Evolutionary conservation across 768 basidiomycete species (phyloP).

Genomic region (Boletus patriciae): DNA sequence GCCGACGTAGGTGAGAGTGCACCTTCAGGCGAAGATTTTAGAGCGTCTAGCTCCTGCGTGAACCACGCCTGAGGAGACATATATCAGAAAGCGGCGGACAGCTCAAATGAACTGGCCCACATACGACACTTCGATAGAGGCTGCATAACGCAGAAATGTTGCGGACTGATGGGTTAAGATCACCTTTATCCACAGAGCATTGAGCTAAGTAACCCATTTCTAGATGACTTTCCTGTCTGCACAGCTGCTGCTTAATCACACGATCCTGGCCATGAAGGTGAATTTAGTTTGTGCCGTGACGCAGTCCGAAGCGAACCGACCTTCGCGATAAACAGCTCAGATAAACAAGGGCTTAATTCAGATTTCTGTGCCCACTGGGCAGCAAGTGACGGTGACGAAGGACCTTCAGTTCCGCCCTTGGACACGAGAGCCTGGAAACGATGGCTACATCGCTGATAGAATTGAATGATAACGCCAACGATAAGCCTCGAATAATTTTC

Average conservation of each 20-base stretch:
- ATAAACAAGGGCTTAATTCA: constrained; percentile 73
- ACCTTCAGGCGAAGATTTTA: constrained; percentile 61
- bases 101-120: constrained; percentile 28
- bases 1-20: constrained; percentile 51
- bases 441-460: constrained; percentile 92
- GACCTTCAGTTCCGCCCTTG: constrained; percentile 38
- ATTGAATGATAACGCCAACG: constrained; percentile 90
- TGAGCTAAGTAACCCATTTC: constrained; percentile 68
- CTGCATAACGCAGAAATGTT: constrained; percentile 75
- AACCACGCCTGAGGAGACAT: constrained; percentile 73
- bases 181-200: constrained; percentile 51
- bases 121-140: constrained; percentile 83
- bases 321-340: constrained; percentile 55
- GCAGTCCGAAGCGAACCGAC: constrained; percentile 40
- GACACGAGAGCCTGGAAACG: constrained; percentile 76
- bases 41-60: constrained; percentile 60
- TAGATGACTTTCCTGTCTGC: constrained; percentile 75
- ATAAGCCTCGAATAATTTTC: constrained; percentile 95
- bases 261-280: constrained; percentile 35
- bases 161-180: constrained; percentile 69
- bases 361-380: constrained; percentile 84
- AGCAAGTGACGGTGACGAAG: constrained; percentile 50
- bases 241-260: constrained; percentile 53
- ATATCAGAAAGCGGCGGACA: constrained; percentile 9
- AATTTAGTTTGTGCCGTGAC: constrained; percentile 1